A percentile compares a stretch with the other conserved stretches of the same genome.
These are phyloP conservation scores for Kalaharituber pfeilii DNA, from an alignment of 2,329 filamentous ascomycete species.

Conservation along the genomic window DNA sequence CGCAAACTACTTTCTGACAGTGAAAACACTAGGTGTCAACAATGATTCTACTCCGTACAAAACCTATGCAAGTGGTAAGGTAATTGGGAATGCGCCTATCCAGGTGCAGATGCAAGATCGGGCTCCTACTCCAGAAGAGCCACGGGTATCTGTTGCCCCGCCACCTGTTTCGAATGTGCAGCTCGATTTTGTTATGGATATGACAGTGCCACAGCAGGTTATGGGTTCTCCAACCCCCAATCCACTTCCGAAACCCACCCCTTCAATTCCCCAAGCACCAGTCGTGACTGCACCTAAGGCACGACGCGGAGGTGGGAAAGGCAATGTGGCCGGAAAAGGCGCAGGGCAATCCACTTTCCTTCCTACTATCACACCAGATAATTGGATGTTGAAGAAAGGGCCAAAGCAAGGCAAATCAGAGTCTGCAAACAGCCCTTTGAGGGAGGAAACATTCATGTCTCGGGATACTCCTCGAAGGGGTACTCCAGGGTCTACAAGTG, in stretches of 20 bases:
- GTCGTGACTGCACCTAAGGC: background rate
- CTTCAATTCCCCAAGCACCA: background rate
- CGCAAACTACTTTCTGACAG: background rate
- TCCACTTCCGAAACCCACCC: background rate
- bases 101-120: slow-evolving; percentile 1
- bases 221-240: background rate
- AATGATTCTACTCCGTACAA: background rate
- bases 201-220: background rate
- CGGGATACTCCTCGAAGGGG: background rate
- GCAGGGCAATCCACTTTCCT: background rate
- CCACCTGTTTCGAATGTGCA: background rate
- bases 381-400: background rate
- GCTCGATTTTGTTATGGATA: background rate
- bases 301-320: background rate
- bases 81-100: background rate
- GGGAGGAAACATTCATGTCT: background rate
- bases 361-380: background rate
- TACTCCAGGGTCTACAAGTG: background rate
- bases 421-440: background rate
- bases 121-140: background rate
- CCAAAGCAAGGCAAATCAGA: background rate
- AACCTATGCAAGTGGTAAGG: background rate
- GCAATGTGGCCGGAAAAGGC: background rate
- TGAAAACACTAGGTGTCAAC: background rate
- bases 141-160: background rate